Base-by-base conservation (phyloP, 148 eudicot species). In the Arbutus unedo region DNA sequence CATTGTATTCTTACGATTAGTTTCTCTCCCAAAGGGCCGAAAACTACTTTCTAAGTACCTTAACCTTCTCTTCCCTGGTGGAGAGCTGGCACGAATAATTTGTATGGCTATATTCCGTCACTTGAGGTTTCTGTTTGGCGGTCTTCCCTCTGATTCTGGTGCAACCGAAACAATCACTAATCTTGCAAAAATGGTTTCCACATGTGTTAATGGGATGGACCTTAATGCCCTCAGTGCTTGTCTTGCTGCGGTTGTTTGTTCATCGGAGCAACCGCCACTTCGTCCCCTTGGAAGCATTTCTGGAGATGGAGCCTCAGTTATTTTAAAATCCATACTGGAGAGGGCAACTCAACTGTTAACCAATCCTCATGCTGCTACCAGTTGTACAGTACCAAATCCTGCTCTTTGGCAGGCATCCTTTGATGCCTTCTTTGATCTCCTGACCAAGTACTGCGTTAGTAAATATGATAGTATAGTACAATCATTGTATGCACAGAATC, bases 81-180 rank as follows among this genome's bases (percentile, higher is more conserved):
- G 91, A 57, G 97, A 97, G 83, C 89, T 97, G 56, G 85, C 85
- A 44, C 90, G 99, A 66, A 82, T 93, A 43, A 97, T 90, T 74
- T 94, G 98, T 87, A 97, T 97, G 98, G 94, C 97, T 48, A 90
- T 94, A 78, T 97, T 92, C 71, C 98, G 98, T 72, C 98, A 94
- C 90, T 83, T 93, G 77, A 97, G 99, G 89, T 93, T 90, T 83
- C 82, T 97, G 73, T 97, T 93, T 84, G 97, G 99, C 19, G 89
- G 83, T 72, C 87, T 87, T 60, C 93, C 96, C 44, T 31, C 89
- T 80, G 93, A 97, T 66, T 82, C 89, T 48, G 83, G 76, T 25
- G 83, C 93, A 74, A 85, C 89, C 14, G 88, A 87, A 77, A 87
- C 91, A n/a, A 89, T 86, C 56, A 84, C 56, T 6, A 85, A 89